Percentiles rank a stretch among this genome's conserved stretches.
Conservation (phyloP, 208 protist species). For the Leishmania turanica region DNA sequence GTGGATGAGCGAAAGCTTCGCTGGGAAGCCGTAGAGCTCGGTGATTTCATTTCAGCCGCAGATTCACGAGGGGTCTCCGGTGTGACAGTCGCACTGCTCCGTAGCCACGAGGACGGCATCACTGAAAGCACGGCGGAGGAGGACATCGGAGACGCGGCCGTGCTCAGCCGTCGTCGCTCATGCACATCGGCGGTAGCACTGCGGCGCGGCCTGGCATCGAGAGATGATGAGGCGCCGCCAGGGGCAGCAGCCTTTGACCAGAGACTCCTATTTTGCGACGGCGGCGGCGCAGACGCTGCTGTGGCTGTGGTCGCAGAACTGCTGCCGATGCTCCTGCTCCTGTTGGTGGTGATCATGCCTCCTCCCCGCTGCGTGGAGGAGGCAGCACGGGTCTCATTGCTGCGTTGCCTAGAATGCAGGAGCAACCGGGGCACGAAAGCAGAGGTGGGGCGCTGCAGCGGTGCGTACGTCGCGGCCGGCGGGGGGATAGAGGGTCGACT, state of each 20-base stretch:
- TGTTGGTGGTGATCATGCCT: neutral
- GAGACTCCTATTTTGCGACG: slow-evolving; percentile 14
- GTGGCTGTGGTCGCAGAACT: neutral
- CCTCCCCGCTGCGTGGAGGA: neutral
- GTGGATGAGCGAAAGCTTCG: neutral
- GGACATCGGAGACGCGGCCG: neutral
- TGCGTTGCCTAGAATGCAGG: neutral
- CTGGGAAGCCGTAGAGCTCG: neutral
- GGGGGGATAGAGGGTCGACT: neutral
- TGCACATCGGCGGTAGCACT: neutral
- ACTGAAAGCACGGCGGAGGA: slow-evolving; percentile 7
- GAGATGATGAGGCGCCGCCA: neutral
- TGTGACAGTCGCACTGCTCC: neutral
- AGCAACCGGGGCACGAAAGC: slow-evolving; percentile 7
- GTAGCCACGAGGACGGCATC: slow-evolving; percentile 19
- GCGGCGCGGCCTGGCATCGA: neutral
- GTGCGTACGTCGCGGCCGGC: neutral
- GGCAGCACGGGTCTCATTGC: neutral
- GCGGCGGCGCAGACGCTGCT: neutral
- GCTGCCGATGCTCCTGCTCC: neutral
- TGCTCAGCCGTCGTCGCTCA: neutral
- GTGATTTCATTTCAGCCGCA: neutral
- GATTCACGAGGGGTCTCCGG: neutral
- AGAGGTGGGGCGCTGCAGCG: neutral
- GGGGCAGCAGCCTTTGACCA: slow-evolving; percentile 6